Evolutionary conservation across 164 flowering plant species (phyloP).

Genomic region (Cinnamomum micranthum): DNA sequence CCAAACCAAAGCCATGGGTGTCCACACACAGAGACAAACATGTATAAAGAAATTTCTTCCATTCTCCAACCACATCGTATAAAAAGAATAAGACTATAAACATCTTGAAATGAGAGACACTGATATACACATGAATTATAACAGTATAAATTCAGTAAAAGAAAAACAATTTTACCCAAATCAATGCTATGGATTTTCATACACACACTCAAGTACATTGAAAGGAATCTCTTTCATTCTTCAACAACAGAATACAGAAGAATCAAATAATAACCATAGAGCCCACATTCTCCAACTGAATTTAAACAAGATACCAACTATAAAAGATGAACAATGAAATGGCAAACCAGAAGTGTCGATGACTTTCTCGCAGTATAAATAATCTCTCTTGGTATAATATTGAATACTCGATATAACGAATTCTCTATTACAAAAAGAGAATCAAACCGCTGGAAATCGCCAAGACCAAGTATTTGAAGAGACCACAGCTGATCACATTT

Average conservation of each 20-base stretch:
- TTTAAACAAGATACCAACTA: too few relatives aligned
- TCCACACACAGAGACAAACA: too few relatives aligned
- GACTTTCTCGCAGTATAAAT: not conserved
- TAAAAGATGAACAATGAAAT: not conserved
- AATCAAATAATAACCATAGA: not conserved
- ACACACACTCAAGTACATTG: not conserved
- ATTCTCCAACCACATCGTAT: not conserved
- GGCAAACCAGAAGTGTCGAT: not conserved
- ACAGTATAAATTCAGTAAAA: too few relatives aligned
- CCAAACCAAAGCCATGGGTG: too few relatives aligned
- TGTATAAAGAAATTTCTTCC: not conserved
- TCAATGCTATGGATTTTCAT: not conserved
- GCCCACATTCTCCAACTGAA: not conserved
- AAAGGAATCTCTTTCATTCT: not conserved
- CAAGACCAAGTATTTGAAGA: slow-evolving; percentile 33
- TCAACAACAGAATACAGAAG: not conserved
- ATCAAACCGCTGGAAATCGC: slow-evolving; percentile 33
- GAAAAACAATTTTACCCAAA: not conserved
- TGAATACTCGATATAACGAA: not conserved
- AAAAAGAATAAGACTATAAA: not conserved
- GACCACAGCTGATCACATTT: slow-evolving; percentile 17
- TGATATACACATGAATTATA: too few relatives aligned
- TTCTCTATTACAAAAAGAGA: slow-evolving; percentile 28
- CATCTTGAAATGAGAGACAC: not conserved
- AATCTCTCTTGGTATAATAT: slow-evolving; percentile 18